Evolutionary conservation across 2,329 filamentous ascomycete genomes (phyloP), one percentile per base, ranked within the genome.

Genomic region (Monascus ruber): DNA sequence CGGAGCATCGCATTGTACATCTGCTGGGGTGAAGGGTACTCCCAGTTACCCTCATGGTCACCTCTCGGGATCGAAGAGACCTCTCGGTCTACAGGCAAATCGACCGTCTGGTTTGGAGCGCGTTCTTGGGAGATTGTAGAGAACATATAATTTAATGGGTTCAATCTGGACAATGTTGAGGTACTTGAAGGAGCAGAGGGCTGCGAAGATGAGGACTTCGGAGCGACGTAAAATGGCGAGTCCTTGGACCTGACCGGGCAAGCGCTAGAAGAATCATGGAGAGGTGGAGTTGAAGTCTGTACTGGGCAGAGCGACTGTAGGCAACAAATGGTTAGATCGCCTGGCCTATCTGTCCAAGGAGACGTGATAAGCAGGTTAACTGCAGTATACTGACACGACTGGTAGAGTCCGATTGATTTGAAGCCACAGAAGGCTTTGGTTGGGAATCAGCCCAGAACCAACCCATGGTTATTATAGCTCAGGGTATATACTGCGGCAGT

Each of bases 1-100:
- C 91, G 82, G 45, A 96, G 69, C 66, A 98, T 82, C 5, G 91
- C 91, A 56, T 98, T 96, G 72, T 96, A 98, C 91, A 98, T 98
- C 65, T 98, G 91, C 68, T 98, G 91, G 0, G 91, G 89, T 0
- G 87, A 95, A 0, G 91, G 91, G 59, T 98, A 98, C 64, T 96
- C 91, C 91, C 91, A 98, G 54, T 85, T 93, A 35, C 79, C 77
- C 38, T 80, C 73, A 2, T 49, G 42, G 51, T 83, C 79, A 53
- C 84, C 85, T 50, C 83, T 83, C n/a, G 91, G 91, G 51, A 98
- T 98, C 1, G 88, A 87, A 1, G 85, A 94, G 26, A 75, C 68
- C 62, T 95, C 87, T 50, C 91, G 83, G 5, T 79, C 75, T 2
- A 88, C 83, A 0, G 88, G 84, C 1, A 98, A 76, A 24, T 73